A percentile compares a stretch with the other conserved stretches of the same genome.
These are phyloP conservation scores for Vigna trinervia DNA, from an alignment of 306 rosid species.

Conservation along the genomic window DNA sequence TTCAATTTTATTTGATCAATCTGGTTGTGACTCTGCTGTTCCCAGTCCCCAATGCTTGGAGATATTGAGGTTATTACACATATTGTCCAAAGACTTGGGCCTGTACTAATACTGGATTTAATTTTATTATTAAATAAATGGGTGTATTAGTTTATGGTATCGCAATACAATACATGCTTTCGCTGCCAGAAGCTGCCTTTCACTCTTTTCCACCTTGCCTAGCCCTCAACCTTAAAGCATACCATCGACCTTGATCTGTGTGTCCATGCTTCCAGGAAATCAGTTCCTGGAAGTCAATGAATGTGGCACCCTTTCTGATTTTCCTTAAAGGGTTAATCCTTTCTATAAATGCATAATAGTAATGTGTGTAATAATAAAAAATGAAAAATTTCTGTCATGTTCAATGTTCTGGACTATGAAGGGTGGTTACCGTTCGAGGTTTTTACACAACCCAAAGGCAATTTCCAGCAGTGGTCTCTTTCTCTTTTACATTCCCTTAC, in stretches of 20 bases:
- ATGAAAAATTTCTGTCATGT: neutral
- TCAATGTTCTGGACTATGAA: neutral
- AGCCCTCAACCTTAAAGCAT: neutral
- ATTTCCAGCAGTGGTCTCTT: neutral
- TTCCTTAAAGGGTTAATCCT: neutral
- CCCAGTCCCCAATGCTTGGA: neutral
- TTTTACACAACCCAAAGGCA: neutral
- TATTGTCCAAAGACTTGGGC: neutral
- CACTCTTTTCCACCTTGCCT: neutral
- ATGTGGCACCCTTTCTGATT: neutral
- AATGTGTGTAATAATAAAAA: neutral
- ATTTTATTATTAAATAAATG: neutral
- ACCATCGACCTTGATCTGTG: neutral
- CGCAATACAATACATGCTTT: neutral
- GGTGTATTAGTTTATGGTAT: neutral
- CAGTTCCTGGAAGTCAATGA: neutral
- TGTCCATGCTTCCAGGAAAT: neutral
- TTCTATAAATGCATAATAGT: neutral
- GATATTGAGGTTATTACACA: neutral
- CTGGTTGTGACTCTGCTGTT: constrained; percentile 17
- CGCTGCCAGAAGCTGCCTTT: neutral
- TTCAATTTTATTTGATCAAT: constrained; percentile 21
- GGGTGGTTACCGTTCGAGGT: neutral
- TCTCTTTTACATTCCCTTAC: neutral
- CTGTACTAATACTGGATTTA: neutral